Percentiles rank a stretch among this genome's conserved stretches.
Evolutionary conservation across 371 early-diverging fungal genomes (phyloP).

Genomic region (Mucor velutinosus): DNA sequence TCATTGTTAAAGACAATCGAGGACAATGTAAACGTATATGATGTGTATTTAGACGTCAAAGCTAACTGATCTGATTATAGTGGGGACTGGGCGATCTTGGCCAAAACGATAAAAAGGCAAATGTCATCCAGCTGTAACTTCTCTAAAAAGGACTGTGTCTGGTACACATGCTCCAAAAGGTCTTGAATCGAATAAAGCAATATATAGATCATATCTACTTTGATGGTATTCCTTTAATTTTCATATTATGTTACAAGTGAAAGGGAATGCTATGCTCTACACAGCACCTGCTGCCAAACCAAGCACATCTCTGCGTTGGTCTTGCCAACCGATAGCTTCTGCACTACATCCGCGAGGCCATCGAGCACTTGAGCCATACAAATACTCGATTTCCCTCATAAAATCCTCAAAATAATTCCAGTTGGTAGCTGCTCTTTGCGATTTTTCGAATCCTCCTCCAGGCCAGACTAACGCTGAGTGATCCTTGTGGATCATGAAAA

Average conservation of each 20-base stretch:
- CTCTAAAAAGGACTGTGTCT: not conserved
- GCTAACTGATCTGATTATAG: constrained; percentile 2
- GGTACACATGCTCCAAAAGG: not conserved
- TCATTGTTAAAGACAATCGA: constrained; percentile 63
- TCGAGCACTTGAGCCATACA: constrained; percentile 54
- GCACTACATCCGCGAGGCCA: constrained; percentile 67
- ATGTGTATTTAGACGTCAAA: not conserved
- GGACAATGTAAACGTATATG: constrained; percentile 30
- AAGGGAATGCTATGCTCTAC: not conserved
- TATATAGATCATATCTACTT: not conserved
- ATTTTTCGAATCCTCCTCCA: constrained; percentile 54
- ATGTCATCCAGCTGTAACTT: constrained; percentile 7
- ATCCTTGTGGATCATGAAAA: constrained; percentile 64
- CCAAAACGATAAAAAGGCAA: constrained; percentile 39
- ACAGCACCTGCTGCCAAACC: constrained; percentile 40
- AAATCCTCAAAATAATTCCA: constrained; percentile 62
- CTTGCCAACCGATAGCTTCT: constrained; percentile 50
- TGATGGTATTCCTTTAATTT: not conserved
- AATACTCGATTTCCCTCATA: constrained; percentile 48
- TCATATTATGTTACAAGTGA: not conserved
- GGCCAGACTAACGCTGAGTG: constrained; percentile 61
- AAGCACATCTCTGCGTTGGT: constrained; percentile 37
- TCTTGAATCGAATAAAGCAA: not conserved
- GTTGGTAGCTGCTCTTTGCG: constrained; percentile 37
- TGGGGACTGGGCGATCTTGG: constrained; percentile 61